Evolutionary conservation across 257 asterid genomes (phyloP).

Genomic region (Nicotiana benthamiana): DNA sequence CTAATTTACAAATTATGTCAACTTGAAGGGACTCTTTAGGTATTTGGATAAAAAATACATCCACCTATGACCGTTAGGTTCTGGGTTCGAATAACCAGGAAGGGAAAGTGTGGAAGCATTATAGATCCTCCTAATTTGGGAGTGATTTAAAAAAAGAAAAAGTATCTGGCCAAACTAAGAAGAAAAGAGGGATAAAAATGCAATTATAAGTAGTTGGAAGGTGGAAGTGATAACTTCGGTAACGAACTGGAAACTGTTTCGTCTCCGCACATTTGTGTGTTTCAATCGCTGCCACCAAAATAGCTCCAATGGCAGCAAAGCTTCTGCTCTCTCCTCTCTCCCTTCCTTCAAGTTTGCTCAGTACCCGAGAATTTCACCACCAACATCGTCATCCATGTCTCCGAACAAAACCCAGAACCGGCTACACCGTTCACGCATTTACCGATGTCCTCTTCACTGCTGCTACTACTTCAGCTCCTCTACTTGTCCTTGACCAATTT

Average conservation of each 20-base stretch:
- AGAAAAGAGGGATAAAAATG: not conserved
- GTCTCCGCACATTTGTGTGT: not conserved
- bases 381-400: not conserved
- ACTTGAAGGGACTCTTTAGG: too few species aligned
- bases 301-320: slow-evolving; percentile 19
- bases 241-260: not conserved
- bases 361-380: not conserved
- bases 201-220: not conserved
- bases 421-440: not conserved
- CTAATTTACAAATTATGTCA: too few species aligned
- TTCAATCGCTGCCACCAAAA: not conserved
- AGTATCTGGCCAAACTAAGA: too few species aligned
- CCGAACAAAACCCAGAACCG: not conserved
- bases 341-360: not conserved
- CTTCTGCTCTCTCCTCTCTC: slow-evolving; percentile 11
- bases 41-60: too few species aligned
- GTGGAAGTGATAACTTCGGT: not conserved
- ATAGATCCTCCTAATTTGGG: too few species aligned
- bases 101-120: too few species aligned
- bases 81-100: too few species aligned
- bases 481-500: slow-evolving; percentile 31
- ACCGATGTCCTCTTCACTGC: not conserved
- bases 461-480: slow-evolving; percentile 9
- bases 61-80: too few species aligned
- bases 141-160: too few species aligned